Base-by-base conservation (phyloP, 2,329 filamentous ascomycete genomes). In the Trichoderma afroharzianum region DNA sequence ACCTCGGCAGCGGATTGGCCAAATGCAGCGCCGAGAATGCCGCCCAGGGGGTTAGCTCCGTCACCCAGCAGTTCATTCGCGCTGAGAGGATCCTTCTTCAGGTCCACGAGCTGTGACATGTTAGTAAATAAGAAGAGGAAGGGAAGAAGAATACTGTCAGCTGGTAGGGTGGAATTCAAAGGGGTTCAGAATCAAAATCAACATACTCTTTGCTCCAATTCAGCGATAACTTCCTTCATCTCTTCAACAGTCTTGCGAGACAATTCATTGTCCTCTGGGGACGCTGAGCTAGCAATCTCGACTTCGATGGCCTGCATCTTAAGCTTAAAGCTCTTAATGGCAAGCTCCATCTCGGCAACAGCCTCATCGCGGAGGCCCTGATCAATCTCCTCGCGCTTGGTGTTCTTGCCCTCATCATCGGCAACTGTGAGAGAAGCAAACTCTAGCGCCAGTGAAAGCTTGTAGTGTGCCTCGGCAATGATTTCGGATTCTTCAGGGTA, bases 381-480 rank as follows among this genome's bases (percentile, higher is more conserved):
- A 78, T 94, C 91, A 70, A 94, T 85, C 58, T 82, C 81, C 74
- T 83, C 80, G 73, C 82, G 85, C 82, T 82, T 88, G 61, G 79
- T 78, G 33, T 82, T 81, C 14, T 80, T 80, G n/a, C 83, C 82
- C 24, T 83, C 82, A 4, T 85, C 83, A 18, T 87, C 87, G 14
- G 85, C 82, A 1, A 88, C 85, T 6, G 91, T 93, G 59, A 96
- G 89, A 0, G 94, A 96, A 4, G 93, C 93, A 76, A 98, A 98
- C 79, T 99, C 96, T 32, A 99, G 88, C 0, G 96, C 96, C 18
- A 99, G 88, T 0, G 95, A 97, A 30, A 99, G 90, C 83, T 98
- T 98, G 85, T 93, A 99, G 83, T 99, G 94, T 18, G 93, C 95
- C 84, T 99, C 96, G 55, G 96, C 95, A 71, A 98, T 88, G 66